phyloP scores from a whole-genome alignment of 2,329 filamentous ascomycete species.

The Neurospora sp. region DNA sequence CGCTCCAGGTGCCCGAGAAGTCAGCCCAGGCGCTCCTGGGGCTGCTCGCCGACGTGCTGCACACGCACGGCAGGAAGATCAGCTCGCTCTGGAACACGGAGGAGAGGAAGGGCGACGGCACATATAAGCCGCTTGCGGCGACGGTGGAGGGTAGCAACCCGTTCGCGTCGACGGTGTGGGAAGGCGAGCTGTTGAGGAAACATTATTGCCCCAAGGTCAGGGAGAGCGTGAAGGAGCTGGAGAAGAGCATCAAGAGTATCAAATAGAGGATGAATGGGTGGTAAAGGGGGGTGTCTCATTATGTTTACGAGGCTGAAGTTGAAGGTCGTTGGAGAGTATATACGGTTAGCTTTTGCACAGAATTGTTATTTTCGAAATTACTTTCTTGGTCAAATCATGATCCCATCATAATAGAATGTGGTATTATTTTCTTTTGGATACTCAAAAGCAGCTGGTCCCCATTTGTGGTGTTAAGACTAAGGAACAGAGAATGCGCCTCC shows the following conservation, averaged over 20 bases:
- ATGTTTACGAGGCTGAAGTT: not conserved
- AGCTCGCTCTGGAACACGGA: slow-evolving; percentile 88
- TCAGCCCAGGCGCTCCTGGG: slow-evolving; percentile 71
- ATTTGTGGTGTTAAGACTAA: not conserved
- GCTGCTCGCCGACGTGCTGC: slow-evolving; percentile 67
- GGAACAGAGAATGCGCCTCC: not conserved
- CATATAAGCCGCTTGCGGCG: slow-evolving; percentile 63
- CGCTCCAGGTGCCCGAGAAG: slow-evolving; percentile 85
- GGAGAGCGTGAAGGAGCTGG: slow-evolving; percentile 60
- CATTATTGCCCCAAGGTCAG: slow-evolving; percentile 85
- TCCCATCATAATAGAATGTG: not conserved
- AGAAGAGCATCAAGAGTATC: slow-evolving; percentile 46
- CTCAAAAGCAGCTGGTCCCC: not conserved
- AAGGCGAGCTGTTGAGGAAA: slow-evolving; percentile 73
- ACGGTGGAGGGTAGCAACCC: slow-evolving; percentile 83
- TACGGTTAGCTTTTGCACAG: not conserved
- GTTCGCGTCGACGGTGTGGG: slow-evolving; percentile 85
- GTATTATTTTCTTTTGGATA: not conserved
- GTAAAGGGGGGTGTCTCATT: not conserved
- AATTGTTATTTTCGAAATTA: not conserved
- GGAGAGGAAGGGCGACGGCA: slow-evolving; percentile 83
- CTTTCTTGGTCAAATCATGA: not conserved
- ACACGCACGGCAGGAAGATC: slow-evolving; percentile 74
- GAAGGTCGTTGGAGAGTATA: not conserved
- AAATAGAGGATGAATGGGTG: not conserved